phyloP scores from a whole-genome alignment of 768 basidiomycete species.

The Suillus luteus region DNA sequence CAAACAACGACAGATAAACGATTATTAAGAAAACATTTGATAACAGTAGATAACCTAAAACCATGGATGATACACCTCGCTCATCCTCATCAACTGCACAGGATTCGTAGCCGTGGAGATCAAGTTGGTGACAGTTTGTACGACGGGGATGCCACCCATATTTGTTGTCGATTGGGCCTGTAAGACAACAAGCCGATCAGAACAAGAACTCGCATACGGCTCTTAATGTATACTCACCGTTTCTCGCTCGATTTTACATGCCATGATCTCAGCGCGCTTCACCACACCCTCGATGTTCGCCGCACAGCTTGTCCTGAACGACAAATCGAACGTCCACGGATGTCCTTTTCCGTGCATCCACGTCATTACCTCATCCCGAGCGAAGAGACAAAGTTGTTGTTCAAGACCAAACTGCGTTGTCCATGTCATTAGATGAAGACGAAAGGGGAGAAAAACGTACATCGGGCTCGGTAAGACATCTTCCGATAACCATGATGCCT shows the following conservation, averaged over 20 bases:
- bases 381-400: slow-evolving; percentile 87
- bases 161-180: slow-evolving; percentile 25
- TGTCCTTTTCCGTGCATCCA: slow-evolving; percentile 67
- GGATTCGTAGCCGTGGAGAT: slow-evolving; percentile 89
- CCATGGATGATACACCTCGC: slow-evolving; percentile 85
- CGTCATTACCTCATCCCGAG: slow-evolving; percentile 87
- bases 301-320: slow-evolving; percentile 60
- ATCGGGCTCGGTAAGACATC: slow-evolving; percentile 90
- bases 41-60: slow-evolving; percentile 46
- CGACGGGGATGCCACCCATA: slow-evolving; percentile 45
- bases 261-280: slow-evolving; percentile 79
- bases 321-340: slow-evolving; percentile 56
- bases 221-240: slow-evolving; percentile 47
- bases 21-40: slow-evolving; percentile 2
- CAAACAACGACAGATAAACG: not conserved
- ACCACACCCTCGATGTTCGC: slow-evolving; percentile 69
- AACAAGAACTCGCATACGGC: not conserved
- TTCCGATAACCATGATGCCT: slow-evolving; percentile 87
- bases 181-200: not conserved
- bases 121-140: slow-evolving; percentile 80
- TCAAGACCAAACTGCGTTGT: slow-evolving; percentile 80
- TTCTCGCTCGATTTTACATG: slow-evolving; percentile 85
- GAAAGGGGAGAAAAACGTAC: slow-evolving; percentile 40
- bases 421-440: slow-evolving; percentile 7
- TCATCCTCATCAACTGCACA: slow-evolving; percentile 80